phyloP scores from a whole-genome alignment of 306 rosid genomes.

The Rosa multiflora region DNA sequence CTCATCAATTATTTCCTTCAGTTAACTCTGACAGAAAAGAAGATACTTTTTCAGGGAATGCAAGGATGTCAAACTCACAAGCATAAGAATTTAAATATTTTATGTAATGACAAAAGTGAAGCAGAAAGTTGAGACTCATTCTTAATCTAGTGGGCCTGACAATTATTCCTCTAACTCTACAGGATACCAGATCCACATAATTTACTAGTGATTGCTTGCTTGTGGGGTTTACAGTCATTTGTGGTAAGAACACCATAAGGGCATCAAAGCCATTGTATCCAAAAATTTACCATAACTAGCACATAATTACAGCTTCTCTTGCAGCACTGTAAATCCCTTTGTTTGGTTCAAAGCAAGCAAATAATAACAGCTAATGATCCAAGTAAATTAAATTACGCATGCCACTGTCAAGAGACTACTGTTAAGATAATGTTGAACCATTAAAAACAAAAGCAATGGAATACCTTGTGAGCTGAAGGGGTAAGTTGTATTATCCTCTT shows the following conservation, averaged over 20 bases:
- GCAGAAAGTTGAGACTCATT: neutral
- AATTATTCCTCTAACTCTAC: neutral
- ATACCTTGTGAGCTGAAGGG: constrained; percentile 78
- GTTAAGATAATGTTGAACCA: neutral
- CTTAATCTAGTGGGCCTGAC: neutral
- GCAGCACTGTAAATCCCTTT: neutral
- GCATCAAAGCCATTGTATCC: neutral
- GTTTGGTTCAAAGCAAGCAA: neutral
- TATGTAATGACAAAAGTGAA: neutral
- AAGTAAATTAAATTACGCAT: neutral
- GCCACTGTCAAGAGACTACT: constrained; percentile 7
- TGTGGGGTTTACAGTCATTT: neutral
- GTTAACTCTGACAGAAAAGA: neutral
- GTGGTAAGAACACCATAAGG: neutral
- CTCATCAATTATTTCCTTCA: neutral
- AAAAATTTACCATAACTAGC: neutral
- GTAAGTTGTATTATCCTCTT: constrained; percentile 82
- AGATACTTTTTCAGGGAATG: neutral
- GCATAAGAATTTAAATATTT: neutral
- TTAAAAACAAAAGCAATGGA: constrained; percentile 3
- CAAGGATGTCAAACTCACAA: neutral
- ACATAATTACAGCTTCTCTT: neutral
- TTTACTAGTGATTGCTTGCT: neutral
- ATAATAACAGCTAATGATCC: neutral
- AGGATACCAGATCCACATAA: neutral